Conservation (phyloP, 1,284 basidiomycete species). For the Sanguinoderma infundibulare region DNA sequence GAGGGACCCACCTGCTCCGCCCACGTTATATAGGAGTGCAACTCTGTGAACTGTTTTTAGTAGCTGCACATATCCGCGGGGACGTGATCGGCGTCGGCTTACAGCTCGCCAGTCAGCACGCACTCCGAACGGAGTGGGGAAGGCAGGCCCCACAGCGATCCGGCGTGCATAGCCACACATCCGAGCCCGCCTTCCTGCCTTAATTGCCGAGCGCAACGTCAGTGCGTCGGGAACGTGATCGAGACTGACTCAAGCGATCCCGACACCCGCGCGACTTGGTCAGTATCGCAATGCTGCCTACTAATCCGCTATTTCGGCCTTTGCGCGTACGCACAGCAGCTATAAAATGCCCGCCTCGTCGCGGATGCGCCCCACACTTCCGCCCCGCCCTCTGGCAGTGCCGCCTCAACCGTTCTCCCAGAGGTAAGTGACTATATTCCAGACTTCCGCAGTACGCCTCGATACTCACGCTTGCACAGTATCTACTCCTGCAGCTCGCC, state of each 20-base stretch:
- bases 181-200: background rate
- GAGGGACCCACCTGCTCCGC: background rate
- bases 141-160: background rate
- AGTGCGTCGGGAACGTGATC: conserved; percentile 1
- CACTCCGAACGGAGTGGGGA: background rate
- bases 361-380: background rate
- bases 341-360: background rate
- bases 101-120: background rate
- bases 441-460: background rate
- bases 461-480: background rate
- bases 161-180: background rate
- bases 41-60: background rate
- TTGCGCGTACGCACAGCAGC: conserved; percentile 4
- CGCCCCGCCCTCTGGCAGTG: background rate
- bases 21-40: background rate
- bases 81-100: background rate
- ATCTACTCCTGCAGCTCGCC: background rate
- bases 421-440: background rate
- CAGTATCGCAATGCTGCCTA: conserved; percentile 4
- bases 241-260: conserved; percentile 11
- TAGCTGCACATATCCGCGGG: background rate
- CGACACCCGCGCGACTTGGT: conserved; percentile 22
- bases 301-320: conserved; percentile 8
- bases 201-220: conserved; percentile 2
- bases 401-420: background rate